Base-by-base conservation (phyloP, 2,329 filamentous ascomycete genomes). In the Cryphonectria japonica region DNA sequence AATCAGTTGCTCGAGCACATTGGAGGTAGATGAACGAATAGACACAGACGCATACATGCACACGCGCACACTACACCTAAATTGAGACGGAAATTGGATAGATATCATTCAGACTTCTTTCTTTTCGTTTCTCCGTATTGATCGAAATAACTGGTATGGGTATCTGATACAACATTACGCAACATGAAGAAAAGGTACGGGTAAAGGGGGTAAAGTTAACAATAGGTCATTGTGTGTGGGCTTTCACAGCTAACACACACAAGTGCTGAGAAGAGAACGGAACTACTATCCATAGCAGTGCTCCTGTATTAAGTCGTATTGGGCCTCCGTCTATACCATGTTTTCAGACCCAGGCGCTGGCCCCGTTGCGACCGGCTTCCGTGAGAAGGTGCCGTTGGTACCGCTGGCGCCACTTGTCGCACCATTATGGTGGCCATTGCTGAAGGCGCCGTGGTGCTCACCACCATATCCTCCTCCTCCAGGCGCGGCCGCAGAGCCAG, bases 311-410 rank as follows among this genome's bases (percentile, higher is more conserved):
- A 50, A 8, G 46, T 22, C 19, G 1, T 7, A 59, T n/a, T 26
- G 54, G 14, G 4, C n/a, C 54, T 22, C n/a, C 11, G 3, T 19
- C n/a, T 69, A 73, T 9, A 73, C 69, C 67, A 73, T 71, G 29
- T 43, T 29, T 57, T 73, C 71, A 6, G 69, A 67, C 19, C 32
- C 39, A 1, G 37, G 26, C 26, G 26, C 39, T 22, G 34, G 54
- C 2, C 66, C 66, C 3, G 66, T 37, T 9, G 43, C 43, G 9
- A 73, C 71, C 19, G 71, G 71, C 41, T 73, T 73, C 41, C 71
- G 67, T 7, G 71, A 68, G n/a, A 66, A 59, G 22, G 61, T 61
- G 32, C 71, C 68, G n/a, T 46, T 37, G 22, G 50, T 60, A 32
- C 70, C 65, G 32, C n/a, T 29, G 13, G 69, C 41, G n/a, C 62